phyloP scores from a whole-genome alignment of 306 rosid genomes.

The Trifolium repens region DNA sequence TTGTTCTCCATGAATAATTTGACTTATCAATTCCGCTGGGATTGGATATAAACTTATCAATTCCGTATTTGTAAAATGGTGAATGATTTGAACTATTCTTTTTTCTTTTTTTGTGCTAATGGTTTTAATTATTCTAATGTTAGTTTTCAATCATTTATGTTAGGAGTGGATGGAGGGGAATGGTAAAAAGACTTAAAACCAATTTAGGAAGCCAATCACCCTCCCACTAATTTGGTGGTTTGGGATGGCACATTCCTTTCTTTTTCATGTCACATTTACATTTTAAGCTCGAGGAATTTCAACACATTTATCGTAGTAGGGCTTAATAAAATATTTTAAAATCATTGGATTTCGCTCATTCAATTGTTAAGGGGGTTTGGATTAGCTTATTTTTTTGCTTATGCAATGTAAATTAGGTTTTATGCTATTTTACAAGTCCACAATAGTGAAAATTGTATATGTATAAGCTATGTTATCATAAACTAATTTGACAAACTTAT shows the following conservation, averaged over 20 bases:
- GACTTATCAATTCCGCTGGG: too few species aligned
- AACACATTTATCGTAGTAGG: neutral
- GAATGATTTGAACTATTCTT: neutral
- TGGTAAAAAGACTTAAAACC: too few species aligned
- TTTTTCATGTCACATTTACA: neutral
- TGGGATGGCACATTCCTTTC: neutral
- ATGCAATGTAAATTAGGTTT: too few species aligned
- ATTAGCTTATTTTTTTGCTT: too few species aligned
- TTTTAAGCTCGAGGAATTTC: neutral
- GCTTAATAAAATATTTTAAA: neutral
- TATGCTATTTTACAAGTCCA: too few species aligned
- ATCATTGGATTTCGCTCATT: neutral
- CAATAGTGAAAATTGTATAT: too few species aligned
- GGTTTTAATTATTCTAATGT: neutral
- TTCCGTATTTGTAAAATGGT: neutral
- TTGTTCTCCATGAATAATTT: constrained; percentile 19
- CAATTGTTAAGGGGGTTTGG: neutral
- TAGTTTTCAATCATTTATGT: neutral
- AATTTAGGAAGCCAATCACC: too few species aligned
- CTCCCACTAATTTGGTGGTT: neutral
- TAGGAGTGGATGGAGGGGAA: too few species aligned
- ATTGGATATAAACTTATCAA: neutral
- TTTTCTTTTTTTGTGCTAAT: neutral
- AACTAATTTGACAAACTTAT: too few species aligned
- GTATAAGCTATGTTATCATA: too few species aligned